Conservation (phyloP, 2,329 filamentous ascomycete genomes). For the Alternaria novae-zelandiae region DNA sequence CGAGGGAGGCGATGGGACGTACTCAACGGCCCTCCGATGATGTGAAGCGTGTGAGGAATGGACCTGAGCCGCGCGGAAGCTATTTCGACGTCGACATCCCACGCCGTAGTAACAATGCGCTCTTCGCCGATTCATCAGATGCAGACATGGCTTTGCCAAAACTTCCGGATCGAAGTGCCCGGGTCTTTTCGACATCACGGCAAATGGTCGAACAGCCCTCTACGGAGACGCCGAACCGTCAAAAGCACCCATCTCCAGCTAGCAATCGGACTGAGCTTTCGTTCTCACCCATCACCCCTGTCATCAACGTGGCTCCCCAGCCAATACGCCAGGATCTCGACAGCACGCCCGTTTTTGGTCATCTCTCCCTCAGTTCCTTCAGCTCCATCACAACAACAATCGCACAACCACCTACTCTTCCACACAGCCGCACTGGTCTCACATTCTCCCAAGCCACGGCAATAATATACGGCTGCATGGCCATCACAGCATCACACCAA, state of each 20-base stretch:
- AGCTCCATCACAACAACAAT: not conserved
- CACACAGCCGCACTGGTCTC: not conserved
- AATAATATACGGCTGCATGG: not conserved
- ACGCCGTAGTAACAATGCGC: not conserved
- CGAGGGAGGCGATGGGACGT: not conserved
- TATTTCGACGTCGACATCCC: not conserved
- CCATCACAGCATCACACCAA: not conserved
- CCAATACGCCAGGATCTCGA: not conserved
- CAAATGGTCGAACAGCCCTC: no score
- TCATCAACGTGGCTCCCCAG: not conserved
- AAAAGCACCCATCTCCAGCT: not conserved
- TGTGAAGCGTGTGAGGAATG: rapidly evolving
- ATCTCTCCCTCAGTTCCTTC: not conserved
- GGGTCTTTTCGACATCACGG: not conserved
- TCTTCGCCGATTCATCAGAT: not conserved
- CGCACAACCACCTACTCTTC: not conserved
- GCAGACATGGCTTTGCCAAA: not conserved
- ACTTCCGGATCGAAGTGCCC: not conserved
- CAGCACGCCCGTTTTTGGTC: not conserved
- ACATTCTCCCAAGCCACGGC: not conserved
- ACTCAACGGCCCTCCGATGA: rapidly evolving
- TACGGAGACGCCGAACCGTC: no score
- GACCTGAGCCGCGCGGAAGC: rapidly evolving
- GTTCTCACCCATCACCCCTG: not conserved
- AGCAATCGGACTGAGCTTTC: not conserved